Evolutionary conservation across 345 rosid genomes (phyloP), one percentile per base, ranked within the genome.

Genomic region (Brassica nigra): DNA sequence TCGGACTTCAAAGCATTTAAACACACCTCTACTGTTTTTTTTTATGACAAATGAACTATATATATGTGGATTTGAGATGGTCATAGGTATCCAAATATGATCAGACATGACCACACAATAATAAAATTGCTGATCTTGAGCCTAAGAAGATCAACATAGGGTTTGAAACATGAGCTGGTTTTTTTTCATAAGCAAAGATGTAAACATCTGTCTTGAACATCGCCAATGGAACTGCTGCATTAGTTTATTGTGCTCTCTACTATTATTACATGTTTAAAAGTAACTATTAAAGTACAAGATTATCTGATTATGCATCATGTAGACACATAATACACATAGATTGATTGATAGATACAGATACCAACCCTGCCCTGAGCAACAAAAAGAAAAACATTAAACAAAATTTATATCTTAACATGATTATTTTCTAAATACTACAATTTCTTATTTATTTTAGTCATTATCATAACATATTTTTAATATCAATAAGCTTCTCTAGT

Each of bases 251-350:
- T 5, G 57, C 57, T 52, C 57, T 52, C 16, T 52, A 52, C 57
- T n/a, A 52, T 23, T 76, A 67, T 69, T 69, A 68, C 29, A 52
- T 23, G 47, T 20, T 30, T 18, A 12, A 70, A 62, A 77, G 62
- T n/a, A 31, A 69, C 15, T 3, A 47, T 39, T 42, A 71, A 78
- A 71, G 55, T 49, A 44, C 31, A 47, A 70, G 37, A 61, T 55
- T 67, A 33, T 79, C 59, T 79, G 78, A 73, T 59, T 73, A 74
- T 80, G 78, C 75, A 68, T 68, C 75, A 68, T 74, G 75, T 52
- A 62, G 75, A 68, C 70, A 80, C 75, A 80, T 62, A 74, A 74
- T 54, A 15, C 66, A 67, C 74, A 49, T 42, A 42, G 12, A 42
- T 62, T 52, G 57, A 52, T 15, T 52, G 57, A 52, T 52, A 62